A percentile compares a stretch with the other conserved stretches of the same genome.
Conservation (phyloP, 345 rosid genomes). For the Syzygium grande region DNA sequence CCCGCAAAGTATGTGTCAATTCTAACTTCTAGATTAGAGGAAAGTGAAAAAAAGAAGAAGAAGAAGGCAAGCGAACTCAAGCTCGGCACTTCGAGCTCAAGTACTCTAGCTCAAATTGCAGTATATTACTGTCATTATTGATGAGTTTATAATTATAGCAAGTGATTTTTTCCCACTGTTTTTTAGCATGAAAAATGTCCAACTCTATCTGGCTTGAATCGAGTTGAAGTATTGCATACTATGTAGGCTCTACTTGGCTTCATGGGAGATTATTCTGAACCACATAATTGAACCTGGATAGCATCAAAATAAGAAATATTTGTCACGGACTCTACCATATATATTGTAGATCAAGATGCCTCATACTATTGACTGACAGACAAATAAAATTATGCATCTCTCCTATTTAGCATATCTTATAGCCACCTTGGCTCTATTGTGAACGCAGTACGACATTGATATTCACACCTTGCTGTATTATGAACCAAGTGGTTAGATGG, state of each 20-base stretch:
- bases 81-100: no score
- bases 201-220: neutral
- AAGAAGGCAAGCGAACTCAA: no score
- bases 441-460: neutral
- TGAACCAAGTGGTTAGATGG: neutral
- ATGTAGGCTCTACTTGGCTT: neutral
- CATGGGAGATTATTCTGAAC: neutral
- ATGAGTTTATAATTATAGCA: neutral
- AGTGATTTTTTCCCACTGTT: neutral
- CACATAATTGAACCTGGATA: neutral
- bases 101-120: no score
- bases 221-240: neutral
- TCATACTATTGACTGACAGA: neutral
- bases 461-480: neutral
- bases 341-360: neutral
- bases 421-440: neutral
- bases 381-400: neutral
- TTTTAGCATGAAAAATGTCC: neutral
- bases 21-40: no score
- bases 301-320: neutral
- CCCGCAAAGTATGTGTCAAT: no score
- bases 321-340: neutral
- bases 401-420: neutral
- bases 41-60: no score
- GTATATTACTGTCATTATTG: neutral